Evolutionary conservation across 805 yeast genomes (phyloP), one percentile per base, ranked within the genome.

Genomic region (Metschnikowia lachancei): DNA sequence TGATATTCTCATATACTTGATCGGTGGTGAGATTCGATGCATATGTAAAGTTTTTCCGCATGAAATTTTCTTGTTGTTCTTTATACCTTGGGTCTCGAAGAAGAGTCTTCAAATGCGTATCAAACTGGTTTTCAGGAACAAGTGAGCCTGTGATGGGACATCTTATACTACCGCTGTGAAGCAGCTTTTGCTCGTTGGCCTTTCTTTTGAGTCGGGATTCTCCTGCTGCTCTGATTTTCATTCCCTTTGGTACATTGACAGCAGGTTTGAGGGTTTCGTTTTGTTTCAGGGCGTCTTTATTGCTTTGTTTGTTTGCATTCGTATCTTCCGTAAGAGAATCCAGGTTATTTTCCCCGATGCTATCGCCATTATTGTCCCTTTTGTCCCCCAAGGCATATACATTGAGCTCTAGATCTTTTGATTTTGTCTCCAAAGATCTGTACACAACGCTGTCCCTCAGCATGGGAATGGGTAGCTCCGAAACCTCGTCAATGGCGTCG

Each of bases 121-220:
- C 84, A 59, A 85, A 88, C 51, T 83, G 70, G 35, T 75, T 72
- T 55, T 86, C 94, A 0, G 91, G 85, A 1, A 91, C 76, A 59
- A 75, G 57, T 56, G 81, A 76, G 1, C 83, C 83, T 0, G 96
- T 87, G 34, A 87, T 70, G n/a, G 97, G 97, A 60, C 96, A 88
- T 52, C 71, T 75, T 34, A 90, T 76, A 39, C 68, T 53, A 8
- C 62, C 66, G 19, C 13, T 14, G n/a, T 11, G 28, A 11, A 24
- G 17, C 20, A 17, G 17, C 47, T 67, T 39, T 29, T 39, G 31
- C 11, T 39, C 48, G 12, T 39, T 14, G 19, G 45, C 52, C 39
- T 50, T 49, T 36, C 51, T 68, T 61, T 62, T 75, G 59, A 53
- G 58, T 57, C 95, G 66, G 1, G 89, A 76, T 44, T 83, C 82